These are phyloP conservation scores for Aspergillus sp. DNA, from an alignment of 2,329 filamentous ascomycete species.

Conservation along the genomic window DNA sequence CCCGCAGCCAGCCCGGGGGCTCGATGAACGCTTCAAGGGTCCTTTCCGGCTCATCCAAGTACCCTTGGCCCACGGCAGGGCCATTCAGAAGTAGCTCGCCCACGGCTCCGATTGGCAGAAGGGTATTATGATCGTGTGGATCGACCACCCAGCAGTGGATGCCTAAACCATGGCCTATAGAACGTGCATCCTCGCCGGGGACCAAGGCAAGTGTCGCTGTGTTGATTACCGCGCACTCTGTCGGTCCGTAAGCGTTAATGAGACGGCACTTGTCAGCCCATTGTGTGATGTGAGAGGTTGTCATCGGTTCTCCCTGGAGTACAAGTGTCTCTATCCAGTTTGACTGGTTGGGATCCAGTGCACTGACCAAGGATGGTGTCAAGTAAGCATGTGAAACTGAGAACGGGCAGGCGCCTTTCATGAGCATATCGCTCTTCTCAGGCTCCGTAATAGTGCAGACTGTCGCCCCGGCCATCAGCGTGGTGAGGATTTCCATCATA, in stretches of 20 bases:
- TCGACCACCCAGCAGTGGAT: neutral
- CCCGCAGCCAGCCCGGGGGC: neutral
- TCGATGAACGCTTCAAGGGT: constrained; percentile 56
- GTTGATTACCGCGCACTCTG: neutral
- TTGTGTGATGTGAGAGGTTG: neutral
- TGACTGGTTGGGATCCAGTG: neutral
- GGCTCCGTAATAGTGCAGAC: neutral
- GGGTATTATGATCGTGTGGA: neutral
- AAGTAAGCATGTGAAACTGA: neutral
- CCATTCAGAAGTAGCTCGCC: neutral
- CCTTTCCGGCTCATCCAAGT: constrained; percentile 38
- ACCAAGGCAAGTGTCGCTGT: neutral
- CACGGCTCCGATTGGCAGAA: neutral
- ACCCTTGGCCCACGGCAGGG: neutral
- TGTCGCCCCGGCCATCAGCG: neutral
- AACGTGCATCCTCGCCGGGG: neutral
- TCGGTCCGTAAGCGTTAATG: neutral
- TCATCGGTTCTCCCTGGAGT: neutral
- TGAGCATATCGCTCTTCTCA: neutral
- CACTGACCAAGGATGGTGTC: neutral
- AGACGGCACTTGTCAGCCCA: neutral
- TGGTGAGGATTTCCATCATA: neutral
- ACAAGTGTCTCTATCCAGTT: neutral
- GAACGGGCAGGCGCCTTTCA: neutral
- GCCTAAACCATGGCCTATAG: neutral